Evolutionary conservation across 108 stramenopile genomes (phyloP), one percentile per base, ranked within the genome.

Genomic region (Skeletonema menzelii): DNA sequence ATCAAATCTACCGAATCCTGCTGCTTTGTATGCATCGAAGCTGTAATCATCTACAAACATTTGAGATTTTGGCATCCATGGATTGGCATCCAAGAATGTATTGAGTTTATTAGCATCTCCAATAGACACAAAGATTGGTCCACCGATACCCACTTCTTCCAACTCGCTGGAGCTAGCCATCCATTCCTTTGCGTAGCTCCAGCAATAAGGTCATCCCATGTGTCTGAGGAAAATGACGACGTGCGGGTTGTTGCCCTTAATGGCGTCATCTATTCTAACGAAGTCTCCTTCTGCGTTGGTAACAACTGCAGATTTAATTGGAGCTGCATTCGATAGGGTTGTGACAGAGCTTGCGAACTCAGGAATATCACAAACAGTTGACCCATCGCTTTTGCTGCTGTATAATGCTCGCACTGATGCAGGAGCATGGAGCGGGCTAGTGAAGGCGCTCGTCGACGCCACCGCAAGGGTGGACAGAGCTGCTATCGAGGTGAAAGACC

Each of bases 141-240:
- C 91, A 5, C 58, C 67, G 34, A 82, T 53, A 1, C 67, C 60
- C 59, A 67, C 46, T 19, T 80, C 76, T 10, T 66, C 55, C 20
- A 87, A 20, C 58, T 69, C 75, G 85, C 79, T 88, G 90, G 76
- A 91, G 20, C 32, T 49, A 56, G 77, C 65, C 69, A 80, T 85
- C 90, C 88, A 91, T 46, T 77, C 76, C 24, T 87, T 90, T 77
- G 91, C 90, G 75, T 92, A 95, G 59, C 73, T 88, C 94, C 94
- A 95, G 86, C 94, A 95, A 72, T 92, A 95, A 27, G 91, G 91
- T 92, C 94, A 95, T 53, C 90, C 94, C 67, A 92, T 72, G 69
- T 95, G 94, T 15, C 94, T 76, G 8, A 95, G 75, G 61, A 85
- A 92, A 32, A 95, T 73, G 3, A 95, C 93, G 24, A 93, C 73